Conservation (phyloP, 768 basidiomycete species). For the Auricularia sp. region DNA sequence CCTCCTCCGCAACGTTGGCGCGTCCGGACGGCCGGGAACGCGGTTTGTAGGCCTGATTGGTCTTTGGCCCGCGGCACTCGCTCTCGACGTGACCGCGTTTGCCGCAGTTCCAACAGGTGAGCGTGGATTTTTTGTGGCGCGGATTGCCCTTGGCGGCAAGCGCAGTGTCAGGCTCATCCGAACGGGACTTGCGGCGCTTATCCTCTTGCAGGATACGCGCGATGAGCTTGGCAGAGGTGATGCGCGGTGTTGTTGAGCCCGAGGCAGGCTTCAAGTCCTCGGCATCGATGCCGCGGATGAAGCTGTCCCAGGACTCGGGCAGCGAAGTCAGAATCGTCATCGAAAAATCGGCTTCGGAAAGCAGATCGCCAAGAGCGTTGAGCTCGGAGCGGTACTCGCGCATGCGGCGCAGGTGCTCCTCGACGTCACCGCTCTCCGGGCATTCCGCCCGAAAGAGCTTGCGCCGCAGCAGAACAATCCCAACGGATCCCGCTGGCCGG, state of each 20-base stretch:
- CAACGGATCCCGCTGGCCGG: conserved; percentile 20
- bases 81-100: too few species aligned
- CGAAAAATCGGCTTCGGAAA: conserved; percentile 22
- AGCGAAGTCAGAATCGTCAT: conserved; percentile 23
- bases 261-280: conserved; percentile 1
- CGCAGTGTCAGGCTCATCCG: too few species aligned
- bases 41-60: too few species aligned
- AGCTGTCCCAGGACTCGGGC: conserved; percentile 25
- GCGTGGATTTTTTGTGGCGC: too few species aligned
- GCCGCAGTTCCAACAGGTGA: too few species aligned
- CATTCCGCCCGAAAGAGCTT: conserved; percentile 19
- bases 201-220: conserved; percentile 7
- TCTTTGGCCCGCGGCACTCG: too few species aligned
- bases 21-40: too few species aligned
- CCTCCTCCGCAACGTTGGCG: too few species aligned
- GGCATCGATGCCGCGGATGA: conserved; percentile 17
- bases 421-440: conserved; percentile 22
- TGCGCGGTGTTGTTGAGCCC: too few species aligned
- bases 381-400: conserved; percentile 16
- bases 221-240: conserved; percentile 6
- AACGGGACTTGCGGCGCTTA: neutral
- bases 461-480: too few species aligned
- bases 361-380: conserved; percentile 10
- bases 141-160: too few species aligned
- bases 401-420: conserved; percentile 23